Evolutionary conservation across 2,329 filamentous ascomycete species (phyloP), one percentile per base, ranked within the genome.

Genomic region (Cercospora nicotianae): DNA sequence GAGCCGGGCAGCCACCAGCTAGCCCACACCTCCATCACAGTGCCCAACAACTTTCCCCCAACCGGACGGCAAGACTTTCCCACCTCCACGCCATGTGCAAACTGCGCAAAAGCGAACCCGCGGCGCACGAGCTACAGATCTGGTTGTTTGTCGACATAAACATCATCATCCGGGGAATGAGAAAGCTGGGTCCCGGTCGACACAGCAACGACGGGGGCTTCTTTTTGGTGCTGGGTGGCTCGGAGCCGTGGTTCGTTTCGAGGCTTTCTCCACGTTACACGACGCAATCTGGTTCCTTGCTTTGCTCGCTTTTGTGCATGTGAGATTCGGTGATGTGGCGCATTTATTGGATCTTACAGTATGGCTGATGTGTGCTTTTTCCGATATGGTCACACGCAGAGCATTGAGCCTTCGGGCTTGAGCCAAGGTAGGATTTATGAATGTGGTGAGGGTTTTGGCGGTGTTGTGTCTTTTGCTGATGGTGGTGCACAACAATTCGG

Each of bases 181-280:
- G 23, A 45, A 63, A 13, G 16, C 45, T 63, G 60, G 42, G 36
- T 51, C 45, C 60, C 60, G 60, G 60, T 63, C 60, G 60, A 63
- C 60, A 55, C 30, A 39, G 60, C 60, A 63, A 63, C 48, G 48
- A 53, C 20, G 12, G 23, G 20, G 13, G 48, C 12, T 12, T 28
- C 23, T 53, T 26, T 51, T 20, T 20, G 45, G 45, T 12, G 36
- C 13, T 39, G 12, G 20, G 45, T 23, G 23, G 20, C 6, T 16
- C 48, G 20, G 48, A 53, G 18, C 48, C 48, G 13, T 28, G 48
- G 48, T 53, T 53, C 48, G 48, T 53, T 51, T 51, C 48, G 13
- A 16, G 18, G 48, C 18, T 28, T 48, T 53, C 48, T 53, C 48
- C 48, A 53, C 48, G 48, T 53, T 53, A 53, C 48, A 53, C 48